Percentiles rank a stretch among this genome's conserved stretches.
phyloP scores from a whole-genome alignment of 129 eudicot species.

The Rutidosis leptorrhynchoides region DNA sequence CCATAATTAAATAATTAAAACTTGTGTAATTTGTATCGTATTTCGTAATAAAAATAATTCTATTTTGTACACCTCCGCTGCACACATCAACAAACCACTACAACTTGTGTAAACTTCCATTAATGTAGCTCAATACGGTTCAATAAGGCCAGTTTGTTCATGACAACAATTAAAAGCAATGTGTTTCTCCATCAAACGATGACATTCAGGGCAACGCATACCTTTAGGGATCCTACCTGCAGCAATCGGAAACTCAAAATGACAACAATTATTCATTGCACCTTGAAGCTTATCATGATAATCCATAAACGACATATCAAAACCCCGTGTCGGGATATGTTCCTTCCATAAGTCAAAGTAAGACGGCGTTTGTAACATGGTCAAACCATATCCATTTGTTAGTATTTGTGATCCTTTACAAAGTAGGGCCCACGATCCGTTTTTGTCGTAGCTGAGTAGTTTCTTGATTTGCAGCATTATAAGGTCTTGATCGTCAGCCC shows the following conservation, averaged over 20 bases:
- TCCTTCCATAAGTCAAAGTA: constrained; percentile 54
- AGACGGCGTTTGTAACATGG: constrained; percentile 37
- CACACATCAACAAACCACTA: too few species aligned
- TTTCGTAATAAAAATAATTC: too few species aligned
- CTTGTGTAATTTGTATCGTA: too few species aligned
- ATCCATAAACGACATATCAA: constrained; percentile 42
- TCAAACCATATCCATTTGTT: constrained; percentile 42
- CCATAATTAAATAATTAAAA: too few species aligned
- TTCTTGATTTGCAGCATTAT: constrained; percentile 66
- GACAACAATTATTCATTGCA: constrained; percentile 45
- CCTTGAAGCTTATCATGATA: constrained; percentile 41
- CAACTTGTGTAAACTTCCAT: background rate
- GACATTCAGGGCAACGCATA: constrained; percentile 83
- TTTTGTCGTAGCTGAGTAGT: constrained; percentile 65
- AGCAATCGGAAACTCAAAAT: constrained; percentile 55
- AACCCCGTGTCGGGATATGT: constrained; percentile 35
- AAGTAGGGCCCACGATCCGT: constrained; percentile 79
- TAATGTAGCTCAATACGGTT: constrained; percentile 32
- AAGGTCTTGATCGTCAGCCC: constrained; percentile 49
- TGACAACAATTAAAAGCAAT: constrained; percentile 77
- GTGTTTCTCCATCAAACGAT: constrained; percentile 61
- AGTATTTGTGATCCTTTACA: constrained; percentile 54
- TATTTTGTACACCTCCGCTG: too few species aligned
- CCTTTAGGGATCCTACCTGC: constrained; percentile 59
- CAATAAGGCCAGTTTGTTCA: constrained; percentile 36